Percentiles rank a stretch among this genome's conserved stretches.
Evolutionary conservation across 208 protist genomes (phyloP).

Genomic region (Crithidia thermophila): DNA sequence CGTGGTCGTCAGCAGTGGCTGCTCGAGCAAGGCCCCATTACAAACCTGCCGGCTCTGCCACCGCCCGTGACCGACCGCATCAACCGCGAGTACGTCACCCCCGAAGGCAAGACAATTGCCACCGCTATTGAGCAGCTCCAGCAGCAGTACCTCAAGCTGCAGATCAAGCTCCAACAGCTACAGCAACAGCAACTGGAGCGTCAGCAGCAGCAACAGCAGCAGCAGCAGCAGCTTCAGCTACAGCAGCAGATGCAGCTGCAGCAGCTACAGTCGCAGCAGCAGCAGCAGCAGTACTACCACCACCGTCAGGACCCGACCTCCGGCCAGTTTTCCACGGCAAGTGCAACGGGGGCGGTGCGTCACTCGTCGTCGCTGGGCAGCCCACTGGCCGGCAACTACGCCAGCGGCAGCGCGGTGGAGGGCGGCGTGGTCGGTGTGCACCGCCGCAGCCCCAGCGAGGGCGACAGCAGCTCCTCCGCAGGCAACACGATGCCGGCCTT

Average conservation of each 20-base stretch:
- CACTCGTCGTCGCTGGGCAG: conserved; percentile 9
- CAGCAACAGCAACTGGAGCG: conserved; percentile 6
- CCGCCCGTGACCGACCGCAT: conserved; percentile 42
- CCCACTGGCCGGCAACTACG: neutral
- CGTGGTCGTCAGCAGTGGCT: conserved; percentile 53
- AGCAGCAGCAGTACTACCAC: neutral
- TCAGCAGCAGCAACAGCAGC: neutral
- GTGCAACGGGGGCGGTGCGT: neutral
- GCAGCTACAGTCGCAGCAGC: neutral
- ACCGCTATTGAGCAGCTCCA: conserved; percentile 59
- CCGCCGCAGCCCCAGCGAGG: too few species aligned
- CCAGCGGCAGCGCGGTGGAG: neutral
- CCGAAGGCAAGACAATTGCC: conserved; percentile 76
- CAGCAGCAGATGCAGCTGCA: conserved; percentile 4
- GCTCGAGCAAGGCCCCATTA: conserved; percentile 31
- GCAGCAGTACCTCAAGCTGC: conserved; percentile 13
- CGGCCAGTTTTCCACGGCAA: neutral
- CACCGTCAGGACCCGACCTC: neutral
- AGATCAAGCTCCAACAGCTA: conserved; percentile 4
- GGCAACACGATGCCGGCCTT: conserved; percentile 10
- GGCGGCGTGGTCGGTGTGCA: neutral
- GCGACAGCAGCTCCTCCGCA: neutral
- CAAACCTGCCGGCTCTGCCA: conserved; percentile 37
- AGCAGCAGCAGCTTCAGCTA: conserved; percentile 3
- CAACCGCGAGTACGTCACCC: conserved; percentile 58